Base-by-base conservation (phyloP, 768 basidiomycete genomes). In the Rubroboletus satanas region DNA sequence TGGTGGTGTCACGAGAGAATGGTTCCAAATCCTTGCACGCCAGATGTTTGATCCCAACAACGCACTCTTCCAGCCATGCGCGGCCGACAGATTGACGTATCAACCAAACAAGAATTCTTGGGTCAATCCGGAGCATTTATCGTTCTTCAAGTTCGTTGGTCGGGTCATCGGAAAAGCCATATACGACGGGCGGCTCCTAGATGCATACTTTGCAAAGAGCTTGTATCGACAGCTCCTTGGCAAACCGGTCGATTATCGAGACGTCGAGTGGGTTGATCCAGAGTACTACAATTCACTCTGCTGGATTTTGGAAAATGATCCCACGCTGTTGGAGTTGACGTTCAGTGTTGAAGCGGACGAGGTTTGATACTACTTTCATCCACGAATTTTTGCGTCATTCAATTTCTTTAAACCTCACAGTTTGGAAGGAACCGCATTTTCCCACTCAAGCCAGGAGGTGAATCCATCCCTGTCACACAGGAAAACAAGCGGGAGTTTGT, bases 21-120 rank as follows among this genome's bases (percentile, higher is more conserved):
- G 95, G 94, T 98, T 95, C 85, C 91, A 94, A 64, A 96, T 97
- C 49, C 84, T 99, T 17, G 95, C 97, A 1, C 83, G 94, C 48
- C 94, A 97, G 71, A 99, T 99, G 89, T 99, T 99, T 74, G 93
- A 99, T 70, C 96, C 97, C 26, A 93, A 96, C 74, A 97, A 97
- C 63, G 96, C 94, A 5, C 80, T 98, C 28, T 99, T 99, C 83
- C 93, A 98, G 68, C 96, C 97, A 17, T 97, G 93, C 68, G 94
- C 93, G 0, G 95, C 93, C 5, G 97, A 97, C 71, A 84, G 86
- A 63, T 80, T 91, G 49, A 97, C 96, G 1, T 99, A 98, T 66
- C 97, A 98, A 71, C 95, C 96, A 2, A 93, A 93, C 76, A 89
- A 92, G 68, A 88, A 92, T 55, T 93, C 91, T 2, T 87, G 84